Evolutionary conservation across 1,139 yeast genomes (phyloP), one percentile per base, ranked within the genome.

Genomic region (Geotrichum histeridarum): DNA sequence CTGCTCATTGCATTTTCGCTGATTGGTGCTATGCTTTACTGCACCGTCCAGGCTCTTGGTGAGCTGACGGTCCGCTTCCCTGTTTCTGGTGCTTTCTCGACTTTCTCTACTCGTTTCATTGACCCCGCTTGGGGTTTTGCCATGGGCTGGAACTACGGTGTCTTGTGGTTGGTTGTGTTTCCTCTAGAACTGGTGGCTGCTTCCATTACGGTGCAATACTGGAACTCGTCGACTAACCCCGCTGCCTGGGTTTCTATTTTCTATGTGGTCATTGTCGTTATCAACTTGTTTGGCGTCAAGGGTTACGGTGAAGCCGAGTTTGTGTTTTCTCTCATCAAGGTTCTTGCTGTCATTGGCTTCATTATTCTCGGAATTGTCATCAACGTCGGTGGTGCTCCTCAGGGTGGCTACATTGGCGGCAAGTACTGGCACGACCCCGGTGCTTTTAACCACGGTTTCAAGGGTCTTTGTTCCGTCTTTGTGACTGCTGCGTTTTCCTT

Each of bases 401-500:
- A 70, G 41, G 77, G 76, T 54, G 83, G 82, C 31, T 84, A 81
- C 66, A 73, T 84, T 55, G 91, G 93, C 17, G 81, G 77, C 11
- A 73, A 68, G 59, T 77, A 81, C 67, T 84, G 86, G 86, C 75
- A 75, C 55, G 62, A 74, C 56, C 85, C 86, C 0, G 88, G 87
- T 53, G 79, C 88, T 5, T 82, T 76, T 72, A 78, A 74, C 57
- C 73, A 72, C 76, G 89, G 74, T 56, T 87, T 80, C 75, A 88
- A 89, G 67, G 96, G 96, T 61, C 82, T 88, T 32, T 81, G 89
- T 64, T 75, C 87, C n/a, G 86, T 86, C 35, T 86, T 90, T 64
- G 89, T 90, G 51, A 80, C 84, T 35, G 94, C 95, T 31, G 94
- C 96, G 6, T 90, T 88, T 70, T 82, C 96, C 4, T 85, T 86